Evolutionary conservation across 306 rosid species (phyloP), one percentile per base, ranked within the genome.

Genomic region (Lablab purpureus): DNA sequence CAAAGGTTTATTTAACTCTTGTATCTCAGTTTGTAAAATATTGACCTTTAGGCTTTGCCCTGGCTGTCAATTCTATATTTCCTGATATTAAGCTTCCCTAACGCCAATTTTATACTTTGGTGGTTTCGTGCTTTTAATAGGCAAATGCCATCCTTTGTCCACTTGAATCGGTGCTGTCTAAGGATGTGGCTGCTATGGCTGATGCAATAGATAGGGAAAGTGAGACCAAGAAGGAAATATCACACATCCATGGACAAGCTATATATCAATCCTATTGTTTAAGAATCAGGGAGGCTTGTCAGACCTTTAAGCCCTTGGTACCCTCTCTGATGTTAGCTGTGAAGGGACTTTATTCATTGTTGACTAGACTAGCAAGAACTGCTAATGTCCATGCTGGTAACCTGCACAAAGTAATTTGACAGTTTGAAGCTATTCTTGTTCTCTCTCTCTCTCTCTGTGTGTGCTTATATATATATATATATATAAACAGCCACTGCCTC

Each of bases 351-450:
- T 89, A 90, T 88, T 88, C 94, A 74, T 82, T 94, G 91, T 74
- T 94, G 84, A 89, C 90, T 71, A 90, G 92, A 87, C 92, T 94
- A 65, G 98, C 97, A 60, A 88, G 92, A 83, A 90, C 91, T 68
- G 98, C 98, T 76, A 90, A 93, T 88, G 87, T 90, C 82, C 97
- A 94, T 88, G 98, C 98, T 65, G 98, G 98, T 75, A 92, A 89
- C 83, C 91, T 94, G 80, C 98, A 94, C 86, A 94, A 94, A 88
- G 98, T 92, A 92, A 74, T 30, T 73, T 68, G 80, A 52, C 73
- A 37, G 69, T 85, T 66, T 78, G 60, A 41, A 69, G 52, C 75
- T 81, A 25, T 65, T 85, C 52, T 79, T 41, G 73, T 73, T 54
- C 17, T 22, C 1, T 22, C 30, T 55, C 32, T 55, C 17, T 2